Conservation (phyloP, 2,329 filamentous ascomycete species). For the Calycina marina region DNA sequence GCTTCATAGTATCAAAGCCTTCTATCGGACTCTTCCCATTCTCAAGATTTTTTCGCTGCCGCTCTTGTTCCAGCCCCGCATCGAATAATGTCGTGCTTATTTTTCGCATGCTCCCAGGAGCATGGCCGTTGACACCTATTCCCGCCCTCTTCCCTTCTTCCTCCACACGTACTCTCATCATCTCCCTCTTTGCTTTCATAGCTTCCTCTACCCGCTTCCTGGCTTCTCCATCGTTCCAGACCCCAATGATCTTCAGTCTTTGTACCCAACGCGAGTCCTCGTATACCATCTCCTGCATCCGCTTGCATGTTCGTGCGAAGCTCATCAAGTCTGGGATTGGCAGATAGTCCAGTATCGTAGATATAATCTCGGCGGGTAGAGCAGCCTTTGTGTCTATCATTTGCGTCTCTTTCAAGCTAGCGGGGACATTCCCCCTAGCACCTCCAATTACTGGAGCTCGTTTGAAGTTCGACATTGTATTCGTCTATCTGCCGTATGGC, state of each 20-base stretch:
- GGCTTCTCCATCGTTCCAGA: conserved; percentile 84
- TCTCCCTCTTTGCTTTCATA: conserved; percentile 45
- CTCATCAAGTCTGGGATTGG: conserved; percentile 72
- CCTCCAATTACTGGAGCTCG: conserved; percentile 17
- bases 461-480: conserved; percentile 31
- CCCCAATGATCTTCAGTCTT: conserved; percentile 70
- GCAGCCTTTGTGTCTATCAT: conserved; percentile 62
- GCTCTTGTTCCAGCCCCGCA: conserved; percentile 51
- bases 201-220: conserved; percentile 65
- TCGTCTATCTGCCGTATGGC: too few relatives aligned
- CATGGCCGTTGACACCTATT: conserved; percentile 16
- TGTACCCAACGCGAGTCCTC: conserved; percentile 94
- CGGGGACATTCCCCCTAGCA: conserved; percentile 41
- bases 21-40: conserved; percentile 31
- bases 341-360: conserved; percentile 77
- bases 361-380: conserved; percentile 81
- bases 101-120: conserved; percentile 17
- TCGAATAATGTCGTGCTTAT: conserved; percentile 57
- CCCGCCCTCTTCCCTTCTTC: conserved; percentile 22
- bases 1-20: conserved; percentile 66
- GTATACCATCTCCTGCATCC: conserved; percentile 95
- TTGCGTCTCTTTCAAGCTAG: conserved; percentile 64
- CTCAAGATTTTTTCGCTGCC: conserved; percentile 27
- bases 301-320: conserved; percentile 70
- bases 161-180: conserved; percentile 27